Percentiles rank a stretch among this genome's conserved stretches.
These are phyloP conservation scores for Trypanosomatidae sp. DNA, from an alignment of 208 protist species.

Conservation along the genomic window DNA sequence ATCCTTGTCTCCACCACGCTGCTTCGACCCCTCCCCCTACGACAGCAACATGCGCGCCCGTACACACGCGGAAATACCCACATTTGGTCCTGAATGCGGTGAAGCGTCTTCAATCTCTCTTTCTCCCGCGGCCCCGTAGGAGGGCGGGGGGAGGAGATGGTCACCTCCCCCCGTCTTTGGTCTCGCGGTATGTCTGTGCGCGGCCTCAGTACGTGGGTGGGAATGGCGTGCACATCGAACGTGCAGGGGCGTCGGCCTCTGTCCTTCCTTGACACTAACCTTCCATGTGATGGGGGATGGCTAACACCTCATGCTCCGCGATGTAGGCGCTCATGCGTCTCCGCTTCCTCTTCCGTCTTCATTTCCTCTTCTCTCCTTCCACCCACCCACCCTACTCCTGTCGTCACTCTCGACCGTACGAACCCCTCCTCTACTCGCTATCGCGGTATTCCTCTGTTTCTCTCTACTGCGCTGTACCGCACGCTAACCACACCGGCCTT, in stretches of 20 bases:
- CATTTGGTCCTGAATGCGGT: background rate
- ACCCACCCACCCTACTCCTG: too few species aligned
- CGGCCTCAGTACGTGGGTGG: background rate
- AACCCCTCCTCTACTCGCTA: background rate
- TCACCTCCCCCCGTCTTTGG: background rate
- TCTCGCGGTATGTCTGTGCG: background rate
- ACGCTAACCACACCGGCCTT: background rate
- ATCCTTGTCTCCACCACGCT: too few species aligned
- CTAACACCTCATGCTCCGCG: background rate
- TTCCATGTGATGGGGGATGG: background rate
- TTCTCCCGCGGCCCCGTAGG: too few species aligned
- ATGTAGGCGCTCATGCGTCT: background rate
- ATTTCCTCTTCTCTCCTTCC: too few species aligned
- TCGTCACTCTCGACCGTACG: background rate
- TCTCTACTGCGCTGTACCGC: slow-evolving; percentile 3
- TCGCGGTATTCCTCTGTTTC: background rate
- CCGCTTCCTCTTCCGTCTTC: background rate
- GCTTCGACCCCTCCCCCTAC: too few species aligned
- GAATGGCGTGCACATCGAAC: background rate
- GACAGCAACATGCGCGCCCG: too few species aligned
- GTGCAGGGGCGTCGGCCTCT: background rate
- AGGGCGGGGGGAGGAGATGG: too few species aligned
- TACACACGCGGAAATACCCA: too few species aligned
- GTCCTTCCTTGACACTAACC: background rate
- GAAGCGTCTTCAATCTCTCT: background rate